Percentiles rank a stretch among this genome's conserved stretches.
Conservation (phyloP, 805 yeast species). For the Middelhovenomyces tepae region DNA sequence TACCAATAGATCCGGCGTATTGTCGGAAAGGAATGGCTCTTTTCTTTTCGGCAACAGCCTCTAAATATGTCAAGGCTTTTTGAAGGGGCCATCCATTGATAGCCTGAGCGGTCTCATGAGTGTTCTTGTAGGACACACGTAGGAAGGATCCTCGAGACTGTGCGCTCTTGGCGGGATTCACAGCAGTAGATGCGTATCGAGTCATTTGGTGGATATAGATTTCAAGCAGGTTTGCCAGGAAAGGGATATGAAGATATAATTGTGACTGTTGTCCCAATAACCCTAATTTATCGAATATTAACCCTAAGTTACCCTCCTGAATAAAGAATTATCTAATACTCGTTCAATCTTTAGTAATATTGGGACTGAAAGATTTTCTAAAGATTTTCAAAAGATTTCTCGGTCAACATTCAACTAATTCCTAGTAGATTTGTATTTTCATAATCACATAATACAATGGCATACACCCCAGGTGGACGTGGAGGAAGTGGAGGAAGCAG, state of each 20-base stretch:
- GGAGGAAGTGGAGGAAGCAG: conserved; percentile 22
- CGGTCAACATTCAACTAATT: neutral
- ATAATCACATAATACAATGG: conserved; percentile 41
- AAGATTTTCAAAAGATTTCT: neutral
- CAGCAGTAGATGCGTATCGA: conserved; percentile 99
- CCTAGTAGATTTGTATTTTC: conserved; percentile 3
- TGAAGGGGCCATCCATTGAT: conserved; percentile 96
- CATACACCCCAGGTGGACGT: conserved; percentile 52
- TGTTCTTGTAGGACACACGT: conserved; percentile 99
- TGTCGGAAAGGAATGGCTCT: conserved; percentile 99
- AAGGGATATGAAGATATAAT: no score
- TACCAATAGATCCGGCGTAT: conserved; percentile 92
- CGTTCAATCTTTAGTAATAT: no score
- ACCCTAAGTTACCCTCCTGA: no score
- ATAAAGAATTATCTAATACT: no score
- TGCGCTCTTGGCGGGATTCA: conserved; percentile 99
- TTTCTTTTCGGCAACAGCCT: conserved; percentile 93
- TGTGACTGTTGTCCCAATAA: no score
- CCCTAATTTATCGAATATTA: no score
- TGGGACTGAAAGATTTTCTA: neutral
- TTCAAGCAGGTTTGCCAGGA: no score
- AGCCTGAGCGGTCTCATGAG: conserved; percentile 99
- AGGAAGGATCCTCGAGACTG: conserved; percentile 99
- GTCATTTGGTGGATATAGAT: conserved; percentile 84
- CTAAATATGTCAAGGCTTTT: conserved; percentile 92